Base-by-base conservation (phyloP, 257 asterid genomes). In the Paulownia fortunei region DNA sequence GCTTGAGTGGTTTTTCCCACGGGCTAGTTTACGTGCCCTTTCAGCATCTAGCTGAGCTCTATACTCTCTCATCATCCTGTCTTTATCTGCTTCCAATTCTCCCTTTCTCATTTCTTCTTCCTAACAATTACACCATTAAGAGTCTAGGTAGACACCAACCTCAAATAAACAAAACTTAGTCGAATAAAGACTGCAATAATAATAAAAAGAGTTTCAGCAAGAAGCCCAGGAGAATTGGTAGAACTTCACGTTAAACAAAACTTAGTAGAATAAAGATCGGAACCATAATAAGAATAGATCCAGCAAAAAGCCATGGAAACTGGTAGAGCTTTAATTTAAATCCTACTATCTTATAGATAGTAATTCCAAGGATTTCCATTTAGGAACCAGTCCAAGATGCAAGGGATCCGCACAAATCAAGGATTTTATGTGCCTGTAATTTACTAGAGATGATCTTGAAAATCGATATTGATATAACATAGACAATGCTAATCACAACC, bases 41-140 rank as follows among this genome's bases (percentile, higher is more conserved):
- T 94, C 99, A 78, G 99, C 99, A 86, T 96, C 99, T 73, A 96
- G 84, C 85, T 96, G 99, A 76, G 99, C 99, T 80, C 99, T 88
- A 68, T 96, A 96, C 77, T 96, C 99, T 82, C 87, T 87, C 99
- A 96, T 96, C 98, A 93, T 96, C 86, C 80, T 90, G 81, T 96
- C 99, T 84, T 92, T 96, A 89, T 96, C 99, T 26, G 98, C 99
- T 87, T 96, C 99, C 87, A 96, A 84, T 86, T 93, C 99, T 58
- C 98, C 99, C 84, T 87, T 96, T 87, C 80, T 92, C 85, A 90
- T 82, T 93, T 96, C 99, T 89, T 96, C 99, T 85, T 96, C 99
- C 99, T 96, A 92, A 81, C 88, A 92, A 74, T 79, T 68, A 63
- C 77, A 80, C 54, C 83, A 59, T 86, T 67, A 65, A 83, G 86